Evolutionary conservation across 2,329 filamentous ascomycete species (phyloP).

Genomic region (Verticillium nubilum): DNA sequence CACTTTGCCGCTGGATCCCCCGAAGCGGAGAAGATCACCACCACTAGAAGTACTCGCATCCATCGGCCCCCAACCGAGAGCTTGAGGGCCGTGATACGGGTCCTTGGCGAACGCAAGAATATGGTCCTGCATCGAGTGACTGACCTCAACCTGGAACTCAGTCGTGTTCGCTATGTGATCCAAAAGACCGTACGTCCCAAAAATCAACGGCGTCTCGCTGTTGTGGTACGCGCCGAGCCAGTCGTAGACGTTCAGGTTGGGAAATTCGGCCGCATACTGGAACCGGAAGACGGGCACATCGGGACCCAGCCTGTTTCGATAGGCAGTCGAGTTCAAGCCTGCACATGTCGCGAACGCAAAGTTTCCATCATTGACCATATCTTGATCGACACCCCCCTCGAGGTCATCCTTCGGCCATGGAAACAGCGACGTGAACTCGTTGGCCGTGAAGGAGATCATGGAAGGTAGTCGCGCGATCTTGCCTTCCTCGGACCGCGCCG

Average conservation of each 20-base stretch:
- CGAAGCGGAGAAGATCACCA: constrained; percentile 8
- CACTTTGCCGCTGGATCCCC: constrained; percentile 13
- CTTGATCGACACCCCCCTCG: constrained; percentile 20
- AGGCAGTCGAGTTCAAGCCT: constrained; percentile 18
- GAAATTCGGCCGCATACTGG: constrained; percentile 32
- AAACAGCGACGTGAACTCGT: constrained; percentile 23
- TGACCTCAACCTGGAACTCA: constrained; percentile 16
- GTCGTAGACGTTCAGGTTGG: constrained; percentile 28
- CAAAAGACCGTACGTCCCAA: constrained; percentile 27
- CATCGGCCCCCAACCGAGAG: constrained; percentile 13
- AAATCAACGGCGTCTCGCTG: constrained; percentile 28
- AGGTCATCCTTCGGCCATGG: constrained; percentile 20
- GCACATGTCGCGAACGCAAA: constrained; percentile 20
- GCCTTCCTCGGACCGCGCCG: constrained; percentile 16
- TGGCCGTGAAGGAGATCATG: constrained; percentile 25
- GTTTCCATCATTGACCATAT: constrained; percentile 5
- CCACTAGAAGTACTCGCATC: constrained; percentile 13
- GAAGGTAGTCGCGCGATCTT: constrained; percentile 19
- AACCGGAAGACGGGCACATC: constrained; percentile 30
- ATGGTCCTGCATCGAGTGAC: constrained; percentile 20
- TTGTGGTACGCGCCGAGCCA: constrained; percentile 38
- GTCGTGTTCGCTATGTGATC: constrained; percentile 17
- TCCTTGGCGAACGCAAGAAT: constrained; percentile 19
- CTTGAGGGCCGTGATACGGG: constrained; percentile 16
- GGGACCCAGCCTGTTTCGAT: constrained; percentile 16